Conservation (phyloP, 495 filamentous ascomycete genomes). For the Penicillium angulare region DNA sequence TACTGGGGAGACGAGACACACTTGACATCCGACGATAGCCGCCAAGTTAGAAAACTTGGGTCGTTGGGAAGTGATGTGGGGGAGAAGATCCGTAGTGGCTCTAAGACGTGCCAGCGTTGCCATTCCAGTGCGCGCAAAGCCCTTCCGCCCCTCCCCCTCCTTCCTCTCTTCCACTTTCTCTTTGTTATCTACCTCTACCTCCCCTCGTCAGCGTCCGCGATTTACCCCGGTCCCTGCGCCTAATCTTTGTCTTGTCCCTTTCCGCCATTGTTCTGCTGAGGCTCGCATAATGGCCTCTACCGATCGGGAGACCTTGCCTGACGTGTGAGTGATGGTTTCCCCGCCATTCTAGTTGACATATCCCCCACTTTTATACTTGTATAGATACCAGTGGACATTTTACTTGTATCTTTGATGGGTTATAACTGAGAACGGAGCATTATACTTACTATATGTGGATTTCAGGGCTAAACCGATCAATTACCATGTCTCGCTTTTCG, state of each 20-base stretch:
- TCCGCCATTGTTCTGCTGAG: slow-evolving; percentile 39
- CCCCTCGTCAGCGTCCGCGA: slow-evolving; percentile 23
- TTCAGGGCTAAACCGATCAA: slow-evolving; percentile 79
- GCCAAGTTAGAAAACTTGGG: slow-evolving; percentile 9
- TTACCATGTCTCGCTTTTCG: slow-evolving; percentile 78
- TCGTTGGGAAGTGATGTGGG: slow-evolving; percentile 35
- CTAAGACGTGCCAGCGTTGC: slow-evolving; percentile 30
- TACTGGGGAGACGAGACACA: no score
- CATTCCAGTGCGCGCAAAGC: slow-evolving; percentile 19
- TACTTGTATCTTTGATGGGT: background rate
- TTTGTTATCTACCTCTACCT: slow-evolving; percentile 23
- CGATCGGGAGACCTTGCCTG: slow-evolving; percentile 54
- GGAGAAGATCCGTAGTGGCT: slow-evolving; percentile 37
- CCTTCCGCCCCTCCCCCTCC: slow-evolving; percentile 26
- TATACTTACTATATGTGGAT: background rate
- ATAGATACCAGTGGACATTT: no score
- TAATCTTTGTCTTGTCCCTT: slow-evolving; percentile 11
- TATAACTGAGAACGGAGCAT: background rate
- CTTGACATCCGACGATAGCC: slow-evolving; percentile 25
- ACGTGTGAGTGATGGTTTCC: slow-evolving; percentile 39
- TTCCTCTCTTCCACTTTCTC: slow-evolving; percentile 20
- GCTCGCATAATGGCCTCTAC: slow-evolving; percentile 43
- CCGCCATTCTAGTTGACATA: no score
- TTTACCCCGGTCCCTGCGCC: slow-evolving; percentile 8
- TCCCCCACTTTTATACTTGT: no score